A percentile compares a stretch with the other conserved stretches of the same genome.
Evolutionary conservation across 1,139 yeast species (phyloP).

Genomic region (Scheffersomyces insectosa): DNA sequence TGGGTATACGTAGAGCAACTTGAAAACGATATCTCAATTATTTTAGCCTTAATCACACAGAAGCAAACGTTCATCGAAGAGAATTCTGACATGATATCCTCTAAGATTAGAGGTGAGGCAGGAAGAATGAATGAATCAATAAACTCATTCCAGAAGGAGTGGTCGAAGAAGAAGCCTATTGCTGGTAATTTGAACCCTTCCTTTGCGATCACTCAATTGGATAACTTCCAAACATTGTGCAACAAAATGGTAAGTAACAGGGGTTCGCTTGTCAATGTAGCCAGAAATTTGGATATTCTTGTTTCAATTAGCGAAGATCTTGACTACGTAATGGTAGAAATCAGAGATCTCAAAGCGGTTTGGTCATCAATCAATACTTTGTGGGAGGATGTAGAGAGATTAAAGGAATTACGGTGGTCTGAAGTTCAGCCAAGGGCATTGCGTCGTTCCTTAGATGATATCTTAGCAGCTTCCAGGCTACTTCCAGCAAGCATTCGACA

Average conservation of each 20-base stretch:
- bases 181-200: conserved; percentile 47
- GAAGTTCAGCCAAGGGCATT: conserved; percentile 49
- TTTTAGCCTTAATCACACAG: conserved; percentile 42
- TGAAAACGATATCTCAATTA: conserved; percentile 48
- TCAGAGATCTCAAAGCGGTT: conserved; percentile 57
- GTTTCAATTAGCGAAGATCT: conserved; percentile 30
- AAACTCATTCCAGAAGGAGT: conserved; percentile 27
- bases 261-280: conserved; percentile 39
- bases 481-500: conserved; percentile 65
- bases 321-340: conserved; percentile 44
- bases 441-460: conserved; percentile 52
- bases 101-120: conserved; percentile 45
- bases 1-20: conserved; percentile 71
- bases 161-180: conserved; percentile 55
- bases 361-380: conserved; percentile 66
- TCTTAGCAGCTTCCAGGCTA: conserved; percentile 47
- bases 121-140: conserved; percentile 37
- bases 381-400: conserved; percentile 50
- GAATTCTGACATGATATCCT: conserved; percentile 41
- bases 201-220: conserved; percentile 50
- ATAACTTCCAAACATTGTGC: conserved; percentile 38
- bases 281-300: conserved; percentile 42
- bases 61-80: conserved; percentile 42
- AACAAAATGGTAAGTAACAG: conserved; percentile 17
- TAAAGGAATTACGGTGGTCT: conserved; percentile 53